Percentiles rank a stretch among this genome's conserved stretches.
These are phyloP conservation scores for Rhododendron vialii DNA, from an alignment of 148 eudicot species.

Conservation along the genomic window DNA sequence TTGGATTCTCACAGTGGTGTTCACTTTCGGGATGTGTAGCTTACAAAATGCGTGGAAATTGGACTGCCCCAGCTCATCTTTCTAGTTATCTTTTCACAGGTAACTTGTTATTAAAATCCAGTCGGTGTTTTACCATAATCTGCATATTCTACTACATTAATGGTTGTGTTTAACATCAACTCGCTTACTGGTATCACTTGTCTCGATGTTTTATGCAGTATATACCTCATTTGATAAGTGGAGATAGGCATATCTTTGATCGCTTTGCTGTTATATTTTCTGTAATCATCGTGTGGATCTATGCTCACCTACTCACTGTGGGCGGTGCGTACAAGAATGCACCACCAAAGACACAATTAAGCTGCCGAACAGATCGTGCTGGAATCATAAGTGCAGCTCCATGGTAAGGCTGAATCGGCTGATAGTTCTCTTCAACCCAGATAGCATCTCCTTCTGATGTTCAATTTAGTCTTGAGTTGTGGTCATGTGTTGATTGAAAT, in stretches of 20 bases:
- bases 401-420: slow-evolving; percentile 44
- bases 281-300: slow-evolving; percentile 74
- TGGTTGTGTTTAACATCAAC: background rate
- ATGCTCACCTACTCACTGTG: slow-evolving; percentile 78
- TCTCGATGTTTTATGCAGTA: slow-evolving; percentile 45
- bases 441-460: background rate
- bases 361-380: slow-evolving; percentile 94
- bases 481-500: background rate
- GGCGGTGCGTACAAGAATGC: slow-evolving; percentile 76
- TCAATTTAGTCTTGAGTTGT: background rate
- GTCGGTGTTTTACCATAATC: background rate
- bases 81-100: slow-evolving; percentile 26
- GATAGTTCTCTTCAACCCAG: background rate
- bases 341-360: slow-evolving; percentile 53
- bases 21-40: slow-evolving; percentile 14
- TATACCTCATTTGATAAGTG: slow-evolving; percentile 61
- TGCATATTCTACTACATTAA: background rate
- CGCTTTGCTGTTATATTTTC: slow-evolving; percentile 83
- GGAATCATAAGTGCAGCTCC: slow-evolving; percentile 73
- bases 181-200: background rate
- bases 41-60: slow-evolving; percentile 26
- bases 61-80: slow-evolving; percentile 25
- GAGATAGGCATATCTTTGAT: slow-evolving; percentile 56
- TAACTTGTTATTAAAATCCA: background rate
- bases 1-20: background rate